These are phyloP conservation scores for Ascobolus immersus DNA, from an alignment of 495 filamentous ascomycete species.

Conservation along the genomic window DNA sequence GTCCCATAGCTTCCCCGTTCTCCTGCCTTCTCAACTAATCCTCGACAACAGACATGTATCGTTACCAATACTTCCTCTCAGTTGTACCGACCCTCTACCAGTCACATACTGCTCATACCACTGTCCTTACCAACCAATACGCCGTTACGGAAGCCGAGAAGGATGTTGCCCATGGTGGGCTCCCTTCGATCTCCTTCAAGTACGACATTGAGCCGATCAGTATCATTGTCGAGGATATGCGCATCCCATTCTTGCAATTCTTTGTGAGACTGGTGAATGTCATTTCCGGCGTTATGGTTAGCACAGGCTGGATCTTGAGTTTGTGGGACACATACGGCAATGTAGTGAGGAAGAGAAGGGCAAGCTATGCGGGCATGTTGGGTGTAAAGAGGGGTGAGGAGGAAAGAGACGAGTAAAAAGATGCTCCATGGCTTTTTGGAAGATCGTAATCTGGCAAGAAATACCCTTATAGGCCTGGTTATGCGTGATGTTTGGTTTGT, in stretches of 20 bases:
- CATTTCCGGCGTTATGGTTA: constrained; percentile 32
- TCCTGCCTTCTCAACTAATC: not conserved
- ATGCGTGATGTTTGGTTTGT: too few relatives aligned
- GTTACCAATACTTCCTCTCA: constrained; percentile 96
- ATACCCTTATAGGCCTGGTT: too few relatives aligned
- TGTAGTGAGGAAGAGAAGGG: constrained; percentile 18
- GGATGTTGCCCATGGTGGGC: constrained; percentile 35
- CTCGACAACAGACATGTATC: constrained; percentile 47
- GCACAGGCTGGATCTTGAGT: constrained; percentile 34
- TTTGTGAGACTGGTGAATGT: constrained; percentile 46
- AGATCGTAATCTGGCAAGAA: too few relatives aligned
- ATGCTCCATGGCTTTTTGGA: too few relatives aligned
- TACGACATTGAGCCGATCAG: constrained; percentile 96
- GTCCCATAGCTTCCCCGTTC: not conserved
- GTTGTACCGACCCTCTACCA: constrained; percentile 83
- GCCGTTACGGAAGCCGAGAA: constrained; percentile 69
- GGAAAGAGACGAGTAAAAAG: constrained; percentile 19
- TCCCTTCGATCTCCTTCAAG: constrained; percentile 94
- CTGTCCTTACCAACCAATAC: constrained; percentile 90
- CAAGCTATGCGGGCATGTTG: constrained; percentile 26
- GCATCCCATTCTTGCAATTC: constrained; percentile 46
- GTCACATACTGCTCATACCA: constrained; percentile 29
- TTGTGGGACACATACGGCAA: constrained; percentile 17
- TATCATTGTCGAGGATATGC: constrained; percentile 57
- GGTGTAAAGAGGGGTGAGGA: constrained; percentile 32